Conservation (phyloP, 331 rosid genomes). For the Pyrus hybrid region DNA sequence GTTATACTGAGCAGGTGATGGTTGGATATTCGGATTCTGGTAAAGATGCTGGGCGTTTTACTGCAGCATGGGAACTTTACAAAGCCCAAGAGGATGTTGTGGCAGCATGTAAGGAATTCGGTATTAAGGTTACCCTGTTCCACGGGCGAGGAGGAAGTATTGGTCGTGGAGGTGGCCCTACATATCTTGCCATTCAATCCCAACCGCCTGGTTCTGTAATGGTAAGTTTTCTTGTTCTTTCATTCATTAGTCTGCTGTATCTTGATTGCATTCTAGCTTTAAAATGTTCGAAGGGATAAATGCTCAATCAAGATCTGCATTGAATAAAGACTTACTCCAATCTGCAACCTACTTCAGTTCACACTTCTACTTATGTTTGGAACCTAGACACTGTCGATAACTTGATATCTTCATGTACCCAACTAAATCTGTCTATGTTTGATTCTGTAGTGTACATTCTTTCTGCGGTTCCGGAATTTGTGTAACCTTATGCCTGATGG, state of each 20-base stretch:
- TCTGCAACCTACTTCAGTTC: neutral
- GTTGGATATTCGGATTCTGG: slow-evolving; percentile 98
- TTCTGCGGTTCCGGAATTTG: neutral
- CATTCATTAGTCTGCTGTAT: neutral
- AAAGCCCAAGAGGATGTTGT: slow-evolving; percentile 97
- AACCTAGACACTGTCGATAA: neutral
- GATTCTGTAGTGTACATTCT: neutral
- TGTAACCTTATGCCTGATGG: neutral
- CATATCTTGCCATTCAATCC: slow-evolving; percentile 93
- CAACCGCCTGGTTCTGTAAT: slow-evolving; percentile 96
- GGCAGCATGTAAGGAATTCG: slow-evolving; percentile 81
- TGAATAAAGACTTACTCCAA: neutral
- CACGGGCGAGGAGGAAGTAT: slow-evolving; percentile 98
- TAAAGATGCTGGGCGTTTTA: slow-evolving; percentile 93
- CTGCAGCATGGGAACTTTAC: slow-evolving; percentile 97
- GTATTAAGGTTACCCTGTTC: slow-evolving; percentile 76
- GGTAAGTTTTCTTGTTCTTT: slow-evolving; percentile 36
- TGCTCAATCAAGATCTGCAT: neutral
- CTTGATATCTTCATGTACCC: neutral
- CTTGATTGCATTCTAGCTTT: neutral
- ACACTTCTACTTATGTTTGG: neutral
- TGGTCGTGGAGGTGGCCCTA: slow-evolving; percentile 98
- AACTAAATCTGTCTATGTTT: neutral
- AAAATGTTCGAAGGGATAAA: neutral
- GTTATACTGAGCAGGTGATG: slow-evolving; percentile 65